Base-by-base conservation (phyloP, 108 stramenopile species). In the Aurantiochytrium sp. region DNA sequence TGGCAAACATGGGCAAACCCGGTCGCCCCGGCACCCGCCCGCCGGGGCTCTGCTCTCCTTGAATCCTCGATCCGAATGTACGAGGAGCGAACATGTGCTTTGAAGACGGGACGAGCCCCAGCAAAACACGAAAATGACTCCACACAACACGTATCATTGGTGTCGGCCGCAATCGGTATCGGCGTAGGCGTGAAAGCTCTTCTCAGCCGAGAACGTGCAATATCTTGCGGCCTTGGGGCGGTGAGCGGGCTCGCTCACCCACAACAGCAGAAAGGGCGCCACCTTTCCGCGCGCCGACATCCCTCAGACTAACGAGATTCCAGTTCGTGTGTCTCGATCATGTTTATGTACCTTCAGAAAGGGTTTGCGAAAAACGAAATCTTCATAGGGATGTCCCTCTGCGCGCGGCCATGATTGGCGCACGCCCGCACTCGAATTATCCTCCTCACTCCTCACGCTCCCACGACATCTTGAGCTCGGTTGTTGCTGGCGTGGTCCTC, bases 341-440 rank as follows among this genome's bases (percentile, higher is more conserved):
- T 65, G 34, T 65, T 65, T 65, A 34, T 65, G 59, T 65, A 65
- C 59, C 59, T 65, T 65, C 59, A 65, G 59, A 34, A 65, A 65
- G 59, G 59, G 59, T 65, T 65, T 65, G 59, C 59, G 59, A 34
- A 65, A n/a, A 65, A 65, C 59, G 59, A 65, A 65, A 65, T 65
- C 59, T 34, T 65, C 59, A 65, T 34, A 12, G 59, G 59, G 15
- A 34, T 65, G 10, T 34, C 27, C 15, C 32, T 30, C 27, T 12
- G 59, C 19, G 27, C 59, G 27, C 59, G 34, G 8, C 59, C 27
- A 65, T 34, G 32, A 15, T 34, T 2, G n/a, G n/a, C n/a, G n/a
- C n/a, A n/a, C n/a, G n/a, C n/a, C n/a, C n/a, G n/a, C n/a, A n/a
- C n/a, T n/a, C n/a, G n/a, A n/a, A n/a, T n/a, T n/a, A n/a, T n/a